Conservation (phyloP, 2,329 filamentous ascomycete species). For the Verticillium nonalfalfae region DNA sequence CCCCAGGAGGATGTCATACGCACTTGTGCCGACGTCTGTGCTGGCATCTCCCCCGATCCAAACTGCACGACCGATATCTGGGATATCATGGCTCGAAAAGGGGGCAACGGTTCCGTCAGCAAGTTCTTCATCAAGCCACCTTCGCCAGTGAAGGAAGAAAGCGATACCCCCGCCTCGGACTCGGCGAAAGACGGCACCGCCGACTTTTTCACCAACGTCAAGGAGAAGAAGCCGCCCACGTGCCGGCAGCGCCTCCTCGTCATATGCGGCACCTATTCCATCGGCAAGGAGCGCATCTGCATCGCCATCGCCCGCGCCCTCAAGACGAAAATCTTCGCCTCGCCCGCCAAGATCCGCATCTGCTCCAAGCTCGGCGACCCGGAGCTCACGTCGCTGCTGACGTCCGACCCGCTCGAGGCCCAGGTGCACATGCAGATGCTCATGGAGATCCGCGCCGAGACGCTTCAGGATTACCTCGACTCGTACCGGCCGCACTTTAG, state of each 20-base stretch:
- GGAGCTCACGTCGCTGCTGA: constrained; percentile 72
- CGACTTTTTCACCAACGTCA: constrained; percentile 1
- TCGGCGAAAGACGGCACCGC: constrained; percentile 12
- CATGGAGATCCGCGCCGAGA: constrained; percentile 89
- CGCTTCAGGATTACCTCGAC: constrained; percentile 81
- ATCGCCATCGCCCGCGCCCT: constrained; percentile 85
- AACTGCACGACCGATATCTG: constrained; percentile 40
- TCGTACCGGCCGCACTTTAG: constrained; percentile 76
- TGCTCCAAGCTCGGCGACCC: constrained; percentile 80
- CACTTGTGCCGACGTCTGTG: constrained; percentile 82
- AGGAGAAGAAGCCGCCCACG: not conserved
- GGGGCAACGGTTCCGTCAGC: constrained; percentile 38
- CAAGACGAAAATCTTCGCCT: constrained; percentile 82
- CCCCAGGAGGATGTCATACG: constrained; percentile 80
- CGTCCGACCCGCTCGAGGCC: constrained; percentile 71
- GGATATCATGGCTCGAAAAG: constrained; percentile 34
- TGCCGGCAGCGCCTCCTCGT: constrained; percentile 68
- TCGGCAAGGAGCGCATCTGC: constrained; percentile 95
- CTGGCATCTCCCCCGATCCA: constrained; percentile 64
- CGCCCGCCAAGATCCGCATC: constrained; percentile 75
- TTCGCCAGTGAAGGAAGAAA: constrained; percentile 22
- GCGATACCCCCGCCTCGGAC: constrained; percentile 21
- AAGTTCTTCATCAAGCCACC: constrained; percentile 38
- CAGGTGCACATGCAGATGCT: constrained; percentile 98
- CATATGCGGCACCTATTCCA: constrained; percentile 93